phyloP scores from a whole-genome alignment of 1,139 yeast species.

The Magnusiomyces starmeri region DNA sequence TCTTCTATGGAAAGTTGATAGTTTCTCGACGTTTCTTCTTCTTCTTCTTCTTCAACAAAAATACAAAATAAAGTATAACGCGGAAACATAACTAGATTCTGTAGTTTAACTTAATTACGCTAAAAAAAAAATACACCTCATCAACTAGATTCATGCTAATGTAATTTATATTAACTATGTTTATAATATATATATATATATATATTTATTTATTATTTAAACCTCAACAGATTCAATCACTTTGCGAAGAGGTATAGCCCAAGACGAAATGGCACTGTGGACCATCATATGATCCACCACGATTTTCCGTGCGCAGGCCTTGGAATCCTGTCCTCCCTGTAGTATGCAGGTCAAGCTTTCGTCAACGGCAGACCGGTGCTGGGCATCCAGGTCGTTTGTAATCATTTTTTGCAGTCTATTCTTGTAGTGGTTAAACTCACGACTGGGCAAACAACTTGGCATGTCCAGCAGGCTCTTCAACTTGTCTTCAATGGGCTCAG shows the following conservation, averaged over 20 bases:
- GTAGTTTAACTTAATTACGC: no score
- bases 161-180: no score
- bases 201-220: no score
- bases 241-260: conserved; percentile 53
- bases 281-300: conserved; percentile 43
- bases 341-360: conserved; percentile 4
- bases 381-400: conserved; percentile 21
- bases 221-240: conserved; percentile 36
- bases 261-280: conserved; percentile 46
- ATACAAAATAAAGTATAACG: no score
- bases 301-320: conserved; percentile 26
- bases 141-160: no score
- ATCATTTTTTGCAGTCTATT: conserved; percentile 29
- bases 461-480: conserved; percentile 19
- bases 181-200: no score
- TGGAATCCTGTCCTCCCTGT: background rate
- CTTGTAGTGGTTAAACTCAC: conserved; percentile 38
- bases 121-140: no score
- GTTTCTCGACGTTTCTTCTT: no score
- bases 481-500: background rate
- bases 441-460: conserved; percentile 29
- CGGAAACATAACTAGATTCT: no score
- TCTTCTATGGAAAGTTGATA: no score
- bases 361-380: conserved; percentile 25
- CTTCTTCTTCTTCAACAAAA: no score